Evolutionary conservation across 2,329 filamentous ascomycete genomes (phyloP).

Genomic region (Juglanconis sp.): DNA sequence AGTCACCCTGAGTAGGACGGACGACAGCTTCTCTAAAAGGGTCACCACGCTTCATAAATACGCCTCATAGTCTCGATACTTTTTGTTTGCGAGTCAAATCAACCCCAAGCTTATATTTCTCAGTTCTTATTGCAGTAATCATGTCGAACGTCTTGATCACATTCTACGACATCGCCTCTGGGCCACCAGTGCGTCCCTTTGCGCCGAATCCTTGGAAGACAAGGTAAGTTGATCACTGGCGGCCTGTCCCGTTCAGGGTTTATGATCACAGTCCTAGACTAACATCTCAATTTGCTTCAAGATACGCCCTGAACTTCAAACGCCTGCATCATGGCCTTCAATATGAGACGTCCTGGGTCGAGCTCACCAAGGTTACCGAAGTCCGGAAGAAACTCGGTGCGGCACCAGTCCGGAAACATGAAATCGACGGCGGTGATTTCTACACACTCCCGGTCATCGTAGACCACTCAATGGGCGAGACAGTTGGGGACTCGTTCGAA

Average conservation of each 20-base stretch:
- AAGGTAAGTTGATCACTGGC: conserved; percentile 14
- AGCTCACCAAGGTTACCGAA: conserved; percentile 47
- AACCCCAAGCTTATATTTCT: too few relatives aligned
- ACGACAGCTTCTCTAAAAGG: too few relatives aligned
- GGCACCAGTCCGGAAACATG: conserved; percentile 49
- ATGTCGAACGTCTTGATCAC: conserved; percentile 20
- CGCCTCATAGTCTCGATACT: too few relatives aligned
- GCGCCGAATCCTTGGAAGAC: conserved; percentile 33
- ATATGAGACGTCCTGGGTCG: conserved; percentile 44
- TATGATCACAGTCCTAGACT: background rate
- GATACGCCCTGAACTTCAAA: conserved; percentile 42
- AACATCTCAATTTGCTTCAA: background rate
- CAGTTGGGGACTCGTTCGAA: conserved; percentile 62
- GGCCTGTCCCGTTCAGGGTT: too few relatives aligned
- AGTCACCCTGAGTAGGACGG: too few relatives aligned
- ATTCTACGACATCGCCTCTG: conserved; percentile 42
- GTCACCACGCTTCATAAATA: too few relatives aligned
- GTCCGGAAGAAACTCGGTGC: conserved; percentile 45
- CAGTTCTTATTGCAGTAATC: background rate
- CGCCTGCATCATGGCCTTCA: conserved; percentile 17
- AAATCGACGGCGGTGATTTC: conserved; percentile 47
- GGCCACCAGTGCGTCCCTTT: conserved; percentile 26
- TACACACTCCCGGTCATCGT: conserved; percentile 10
- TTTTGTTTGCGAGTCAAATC: too few relatives aligned
- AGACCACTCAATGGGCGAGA: conserved; percentile 10